Evolutionary conservation across 768 basidiomycete genomes (phyloP).

Genomic region (Saitozyma sp.): DNA sequence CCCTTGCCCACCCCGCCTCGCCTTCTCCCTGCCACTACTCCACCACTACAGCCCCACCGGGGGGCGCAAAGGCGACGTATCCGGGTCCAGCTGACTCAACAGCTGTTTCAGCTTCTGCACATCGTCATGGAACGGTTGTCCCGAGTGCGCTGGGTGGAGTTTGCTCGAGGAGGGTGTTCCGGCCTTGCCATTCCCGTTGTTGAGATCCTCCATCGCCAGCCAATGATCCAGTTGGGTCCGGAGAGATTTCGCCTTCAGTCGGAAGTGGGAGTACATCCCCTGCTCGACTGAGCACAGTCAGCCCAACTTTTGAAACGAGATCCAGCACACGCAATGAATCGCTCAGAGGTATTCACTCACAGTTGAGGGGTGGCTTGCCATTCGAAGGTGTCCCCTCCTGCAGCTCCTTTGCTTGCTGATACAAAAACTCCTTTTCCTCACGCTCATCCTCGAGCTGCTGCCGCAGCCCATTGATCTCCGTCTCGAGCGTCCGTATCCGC

Average conservation of each 20-base stretch:
- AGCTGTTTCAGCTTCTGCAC: slow-evolving; percentile 39
- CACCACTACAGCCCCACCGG: too few species aligned
- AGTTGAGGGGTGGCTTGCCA: slow-evolving; percentile 23
- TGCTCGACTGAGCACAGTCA: slow-evolving; percentile 28
- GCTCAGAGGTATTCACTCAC: slow-evolving; percentile 16
- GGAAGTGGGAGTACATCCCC: slow-evolving; percentile 44
- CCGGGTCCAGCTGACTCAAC: slow-evolving; percentile 36
- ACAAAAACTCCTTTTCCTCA: slow-evolving; percentile 44
- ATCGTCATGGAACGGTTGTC: slow-evolving; percentile 35
- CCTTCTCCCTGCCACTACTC: too few species aligned
- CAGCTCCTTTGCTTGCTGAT: slow-evolving; percentile 30
- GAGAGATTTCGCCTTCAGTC: slow-evolving; percentile 41
- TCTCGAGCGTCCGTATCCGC: slow-evolving; percentile 36
- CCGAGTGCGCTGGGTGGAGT: slow-evolving; percentile 14
- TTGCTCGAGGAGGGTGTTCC: background rate
- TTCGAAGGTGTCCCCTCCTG: slow-evolving; percentile 19
- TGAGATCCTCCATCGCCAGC: slow-evolving; percentile 45
- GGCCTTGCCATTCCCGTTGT: slow-evolving; percentile 9
- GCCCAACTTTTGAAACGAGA: too few species aligned
- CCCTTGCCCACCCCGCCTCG: too few species aligned
- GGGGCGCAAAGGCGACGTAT: slow-evolving; percentile 34
- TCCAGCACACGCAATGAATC: too few species aligned
- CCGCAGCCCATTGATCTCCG: slow-evolving; percentile 40
- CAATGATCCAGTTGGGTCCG: slow-evolving; percentile 45
- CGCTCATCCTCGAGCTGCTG: slow-evolving; percentile 48